phyloP scores from a whole-genome alignment of 768 basidiomycete genomes.

The Wakefieldia striispora region DNA sequence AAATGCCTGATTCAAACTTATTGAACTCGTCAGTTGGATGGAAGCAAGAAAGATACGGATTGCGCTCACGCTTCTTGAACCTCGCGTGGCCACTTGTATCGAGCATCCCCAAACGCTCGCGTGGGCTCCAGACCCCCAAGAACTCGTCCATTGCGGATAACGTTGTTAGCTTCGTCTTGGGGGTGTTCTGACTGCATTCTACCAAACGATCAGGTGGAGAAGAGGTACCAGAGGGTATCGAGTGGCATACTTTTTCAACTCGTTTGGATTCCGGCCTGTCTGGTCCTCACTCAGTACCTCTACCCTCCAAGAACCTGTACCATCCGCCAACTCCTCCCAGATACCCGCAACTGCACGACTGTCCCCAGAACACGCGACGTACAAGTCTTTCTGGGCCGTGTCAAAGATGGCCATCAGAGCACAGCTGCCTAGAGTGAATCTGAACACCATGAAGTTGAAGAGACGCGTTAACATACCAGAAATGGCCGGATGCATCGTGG shows the following conservation, averaged over 20 bases:
- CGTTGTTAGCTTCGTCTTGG: constrained; percentile 62
- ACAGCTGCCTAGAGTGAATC: constrained; percentile 66
- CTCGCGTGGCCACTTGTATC: constrained; percentile 82
- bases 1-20: constrained; percentile 63
- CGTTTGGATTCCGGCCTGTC: constrained; percentile 87
- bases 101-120: constrained; percentile 84
- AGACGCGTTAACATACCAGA: constrained; percentile 46
- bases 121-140: constrained; percentile 86
- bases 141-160: constrained; percentile 78
- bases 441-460: constrained; percentile 10
- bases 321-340: constrained; percentile 68
- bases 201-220: background rate
- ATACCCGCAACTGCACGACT: constrained; percentile 94
- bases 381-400: constrained; percentile 75
- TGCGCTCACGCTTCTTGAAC: constrained; percentile 65
- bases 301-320: constrained; percentile 79
- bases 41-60: background rate
- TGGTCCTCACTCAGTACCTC: constrained; percentile 97
- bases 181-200: constrained; percentile 87
- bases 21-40: background rate
- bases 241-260: constrained; percentile 66
- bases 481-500: constrained; percentile 80
- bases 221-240: background rate
- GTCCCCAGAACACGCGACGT: constrained; percentile 91
- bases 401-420: constrained; percentile 88